Evolutionary conservation across 495 filamentous ascomycete genomes (phyloP), one percentile per base, ranked within the genome.

Genomic region (Neurospora sp.): DNA sequence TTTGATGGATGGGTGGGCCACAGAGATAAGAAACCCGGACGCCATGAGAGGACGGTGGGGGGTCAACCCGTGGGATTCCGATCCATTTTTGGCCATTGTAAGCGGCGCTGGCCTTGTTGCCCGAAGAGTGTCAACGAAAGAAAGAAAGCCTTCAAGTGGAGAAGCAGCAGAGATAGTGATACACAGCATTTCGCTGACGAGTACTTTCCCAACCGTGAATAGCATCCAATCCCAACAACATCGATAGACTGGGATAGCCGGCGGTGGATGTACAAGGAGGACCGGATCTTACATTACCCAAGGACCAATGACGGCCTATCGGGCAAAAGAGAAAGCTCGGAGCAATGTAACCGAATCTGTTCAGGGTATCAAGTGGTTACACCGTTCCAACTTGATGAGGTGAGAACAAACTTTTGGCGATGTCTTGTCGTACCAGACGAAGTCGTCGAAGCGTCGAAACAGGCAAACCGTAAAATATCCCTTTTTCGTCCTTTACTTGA

Each of bases 21-120:
- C 49, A 72, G 10, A 74, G 78, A 79, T 79, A 79, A 79, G 78
- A 40, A 46, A 76, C 54, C 23, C 72, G 76, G 69, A 66, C 73
- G 60, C 70, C 18, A 27, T 31, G 39, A 69, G 42, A 27, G 66
- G 73, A 73, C 71, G 76, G 71, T 77, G 76, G 76, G 76, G 76
- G 76, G 72, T 60, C 72, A 71, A 72, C 27, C 72, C 10, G 20
- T 66, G 69, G 54, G 16, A 72, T 76, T 69, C 75, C 75, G 75
- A 75, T 70, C 40, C 23, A 71, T 39, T 20, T 54, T 73, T 35
- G 37, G 38, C 49, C 42, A 31, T 31, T 73, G 49, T 69, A 69
- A 49, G 46, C 46, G 72, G 49, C 35, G 35, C 4, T 35, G n/a
- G n/a, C 35, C 35, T 35, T 41, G 35, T 31, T 60, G 40, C 70